Conservation (phyloP, 169 alveolate species). For the Theileria sp. region DNA sequence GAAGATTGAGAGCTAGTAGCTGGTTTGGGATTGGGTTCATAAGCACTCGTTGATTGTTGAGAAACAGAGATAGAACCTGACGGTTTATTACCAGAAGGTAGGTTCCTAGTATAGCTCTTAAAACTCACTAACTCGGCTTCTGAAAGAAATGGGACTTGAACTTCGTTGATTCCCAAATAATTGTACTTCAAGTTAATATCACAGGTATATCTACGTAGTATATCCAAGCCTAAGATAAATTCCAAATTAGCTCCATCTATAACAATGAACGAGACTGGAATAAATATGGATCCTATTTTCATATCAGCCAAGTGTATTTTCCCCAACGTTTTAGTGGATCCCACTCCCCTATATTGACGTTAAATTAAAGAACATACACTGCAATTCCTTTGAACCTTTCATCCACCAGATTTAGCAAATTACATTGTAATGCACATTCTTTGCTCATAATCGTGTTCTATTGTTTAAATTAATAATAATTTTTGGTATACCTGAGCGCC, state of each 20-base stretch:
- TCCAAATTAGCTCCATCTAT: slow-evolving; percentile 87
- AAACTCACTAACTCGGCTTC: slow-evolving; percentile 18
- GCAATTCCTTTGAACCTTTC: slow-evolving; percentile 92
- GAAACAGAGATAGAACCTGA: neutral
- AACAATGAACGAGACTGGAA: slow-evolving; percentile 89
- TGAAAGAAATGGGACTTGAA: slow-evolving; percentile 69
- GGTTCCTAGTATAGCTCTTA: neutral
- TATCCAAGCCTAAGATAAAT: slow-evolving; percentile 93
- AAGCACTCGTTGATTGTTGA: neutral
- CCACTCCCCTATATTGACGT: slow-evolving; percentile 83
- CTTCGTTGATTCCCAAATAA: slow-evolving; percentile 82
- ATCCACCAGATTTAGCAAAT: slow-evolving; percentile 87
- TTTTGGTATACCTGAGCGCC: slow-evolving; percentile 89
- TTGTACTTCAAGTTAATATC: slow-evolving; percentile 86
- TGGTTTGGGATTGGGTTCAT: neutral
- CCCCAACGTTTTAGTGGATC: slow-evolving; percentile 90
- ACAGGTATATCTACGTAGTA: slow-evolving; percentile 89
- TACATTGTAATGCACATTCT: slow-evolving; percentile 87
- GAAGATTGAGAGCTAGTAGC: neutral
- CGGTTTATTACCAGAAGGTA: neutral
- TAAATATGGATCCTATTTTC: slow-evolving; percentile 82
- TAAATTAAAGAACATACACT: slow-evolving; percentile 2
- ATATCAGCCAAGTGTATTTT: slow-evolving; percentile 92
- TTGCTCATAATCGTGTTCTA: slow-evolving; percentile 86
- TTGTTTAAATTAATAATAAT: neutral